Evolutionary conservation across 2,329 filamentous ascomycete species (phyloP), one percentile per base, ranked within the genome.

Genomic region (Tolypocladium capitatum): DNA sequence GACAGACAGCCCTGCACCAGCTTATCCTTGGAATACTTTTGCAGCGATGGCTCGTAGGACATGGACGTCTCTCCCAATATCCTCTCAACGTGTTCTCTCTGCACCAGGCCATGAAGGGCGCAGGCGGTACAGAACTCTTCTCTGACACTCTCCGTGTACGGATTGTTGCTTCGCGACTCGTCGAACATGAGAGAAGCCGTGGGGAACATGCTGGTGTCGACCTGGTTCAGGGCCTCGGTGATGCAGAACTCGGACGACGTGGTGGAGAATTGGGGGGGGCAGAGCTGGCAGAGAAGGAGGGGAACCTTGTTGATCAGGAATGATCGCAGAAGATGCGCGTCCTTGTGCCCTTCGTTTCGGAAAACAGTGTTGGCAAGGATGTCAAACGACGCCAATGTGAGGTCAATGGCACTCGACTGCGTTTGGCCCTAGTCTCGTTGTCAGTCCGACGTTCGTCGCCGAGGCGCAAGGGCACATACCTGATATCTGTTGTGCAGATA

Each of bases 341-440:
- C 70, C 48, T 72, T 72, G 38, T 67, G 67, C 1, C 70, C 71
- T 52, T 80, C 75, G 40, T 72, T 75, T 6, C 74, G 79, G 55
- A 92, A 86, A 52, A 91, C 85, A 5, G 85, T 84, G 58, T 94
- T 94, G 33, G 89, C 86, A 16, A 98, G 72, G 5, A 94, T 76
- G 57, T 97, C 90, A 58, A 98, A 97, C 0, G 89, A 83, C 1
- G 89, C 87, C 10, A 91, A 76, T 38, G 97, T 84, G 2, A 97
- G 72, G 57, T 96, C 89, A 47, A 88, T 80, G 0, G 86, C 80
- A 41, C 88, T 81, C 13, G 78, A 75, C 63, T 91, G 84, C 38
- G 85, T 75, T 57, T 95, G 85, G 35, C 84, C 84, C 76, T 89
- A 47, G 5, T 10, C 18, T 31, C 8, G 8, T 20, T 18, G 21